A percentile compares a stretch with the other conserved stretches of the same genome.
These are phyloP conservation scores for Aspergillus sp. DNA, from an alignment of 2,329 filamentous ascomycete species.

Conservation along the genomic window DNA sequence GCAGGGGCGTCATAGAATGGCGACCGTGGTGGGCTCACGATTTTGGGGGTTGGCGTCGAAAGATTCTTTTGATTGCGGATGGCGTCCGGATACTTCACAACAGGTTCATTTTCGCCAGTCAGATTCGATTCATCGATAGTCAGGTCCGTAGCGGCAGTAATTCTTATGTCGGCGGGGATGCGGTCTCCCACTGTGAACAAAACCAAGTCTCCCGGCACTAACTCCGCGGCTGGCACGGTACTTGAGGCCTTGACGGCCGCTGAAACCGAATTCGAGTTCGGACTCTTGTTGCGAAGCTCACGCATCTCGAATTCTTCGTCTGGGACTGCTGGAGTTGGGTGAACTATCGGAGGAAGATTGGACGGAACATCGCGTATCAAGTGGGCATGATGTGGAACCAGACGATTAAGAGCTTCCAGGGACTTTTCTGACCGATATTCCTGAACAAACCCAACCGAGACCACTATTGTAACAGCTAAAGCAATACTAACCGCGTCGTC, in stretches of 20 bases:
- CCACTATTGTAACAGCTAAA: constrained; percentile 93
- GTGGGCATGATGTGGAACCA: constrained; percentile 94
- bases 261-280: constrained; percentile 52
- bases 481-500: constrained; percentile 96
- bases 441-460: constrained; percentile 92
- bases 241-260: constrained; percentile 72
- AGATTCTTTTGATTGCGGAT: constrained; percentile 39
- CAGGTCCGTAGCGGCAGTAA: constrained; percentile 84
- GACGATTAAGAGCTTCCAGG: constrained; percentile 86
- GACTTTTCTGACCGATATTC: constrained; percentile 98
- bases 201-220: constrained; percentile 91
- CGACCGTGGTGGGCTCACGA: constrained; percentile 46
- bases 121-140: constrained; percentile 96
- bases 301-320: constrained; percentile 52
- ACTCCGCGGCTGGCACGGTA: constrained; percentile 80
- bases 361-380: constrained; percentile 66
- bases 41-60: constrained; percentile 34
- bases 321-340: constrained; percentile 18
- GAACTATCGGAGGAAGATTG: constrained; percentile 22
- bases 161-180: constrained; percentile 92
- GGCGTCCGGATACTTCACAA: constrained; percentile 71
- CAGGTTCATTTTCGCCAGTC: constrained; percentile 94
- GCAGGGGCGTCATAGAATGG: constrained; percentile 61
- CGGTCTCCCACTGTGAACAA: constrained; percentile 94
- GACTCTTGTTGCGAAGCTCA: constrained; percentile 45